Base-by-base conservation (phyloP, 371 early-diverging fungal species). In the Rhizopus arrhizus region DNA sequence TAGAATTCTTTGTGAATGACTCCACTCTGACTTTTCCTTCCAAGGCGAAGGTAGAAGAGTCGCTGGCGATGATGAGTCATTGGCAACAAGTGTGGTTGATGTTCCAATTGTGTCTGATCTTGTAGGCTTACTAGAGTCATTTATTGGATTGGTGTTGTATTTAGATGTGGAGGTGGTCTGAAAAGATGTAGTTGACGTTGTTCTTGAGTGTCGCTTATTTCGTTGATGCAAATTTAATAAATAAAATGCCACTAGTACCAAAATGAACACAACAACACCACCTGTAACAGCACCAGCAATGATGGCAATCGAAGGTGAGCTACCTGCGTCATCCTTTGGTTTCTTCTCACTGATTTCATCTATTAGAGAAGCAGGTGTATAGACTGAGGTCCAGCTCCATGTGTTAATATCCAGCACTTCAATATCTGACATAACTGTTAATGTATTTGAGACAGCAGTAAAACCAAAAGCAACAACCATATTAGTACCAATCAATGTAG, bases 381-480 rank as follows among this genome's bases (percentile, higher is more conserved):
- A 77, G 0, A 60, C 52, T 9, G 78, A 77, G 34, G 70, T 70
- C 78, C 78, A 77, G 64, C 74, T 77, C 78, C 78, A 77, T 2
- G 74, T 70, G n/a, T 33, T 62, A 0, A 62, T 65, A 63, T 77
- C 78, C 31, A 77, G 49, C 7, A 74, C 73, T 42, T 77, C 78
- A 28, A 77, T 72, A 56, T 77, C 78, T 22, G 78, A 68, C 66
- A 77, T 64, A 13, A 74, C 69, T 0, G 78, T 72, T 8, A 77
- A 38, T 11, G 78, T 61, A 0, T 74, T 77, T 1, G 74, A 74
- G 28, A 77, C 78, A 28, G 73, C 78, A 50, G 78, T 74, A 56
- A 77, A 77, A 36, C 78, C 78, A 66, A 77, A 77, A 2, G 78
- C 78, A 15, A 77, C 78, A 48, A 77, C 70, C 78, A 77, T 77